These are phyloP conservation scores for Panus rudis DNA, from an alignment of 768 basidiomycete genomes.

Conservation along the genomic window DNA sequence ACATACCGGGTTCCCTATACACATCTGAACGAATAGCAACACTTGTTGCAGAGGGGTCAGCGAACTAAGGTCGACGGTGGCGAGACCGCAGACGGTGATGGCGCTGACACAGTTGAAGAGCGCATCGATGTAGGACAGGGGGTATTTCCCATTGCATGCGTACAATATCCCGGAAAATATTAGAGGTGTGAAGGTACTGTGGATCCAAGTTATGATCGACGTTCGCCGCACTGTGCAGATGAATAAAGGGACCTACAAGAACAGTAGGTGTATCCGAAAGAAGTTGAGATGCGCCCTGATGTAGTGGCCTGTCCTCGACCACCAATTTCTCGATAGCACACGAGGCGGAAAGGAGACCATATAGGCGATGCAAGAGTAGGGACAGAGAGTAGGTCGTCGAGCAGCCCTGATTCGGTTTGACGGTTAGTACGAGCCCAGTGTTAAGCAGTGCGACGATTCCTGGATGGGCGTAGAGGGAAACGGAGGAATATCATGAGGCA, in stretches of 20 bases:
- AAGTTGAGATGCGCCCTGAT: slow-evolving; percentile 34
- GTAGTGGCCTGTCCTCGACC: slow-evolving; percentile 14
- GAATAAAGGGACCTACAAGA: slow-evolving; percentile 27
- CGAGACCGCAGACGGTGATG: slow-evolving; percentile 73
- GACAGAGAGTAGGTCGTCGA: too few species aligned
- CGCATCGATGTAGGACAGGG: slow-evolving; percentile 68
- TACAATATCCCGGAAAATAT: slow-evolving; percentile 77
- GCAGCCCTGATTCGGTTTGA: too few species aligned
- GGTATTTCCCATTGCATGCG: slow-evolving; percentile 68
- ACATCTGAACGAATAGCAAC: slow-evolving; percentile 74
- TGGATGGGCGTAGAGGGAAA: too few species aligned
- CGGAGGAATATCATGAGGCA: too few species aligned
- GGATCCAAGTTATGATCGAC: slow-evolving; percentile 3
- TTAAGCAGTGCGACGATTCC: too few species aligned
- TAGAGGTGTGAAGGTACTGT: slow-evolving; percentile 71
- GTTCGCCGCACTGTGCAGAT: not conserved
- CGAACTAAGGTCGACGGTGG: slow-evolving; percentile 59
- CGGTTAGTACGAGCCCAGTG: too few species aligned
- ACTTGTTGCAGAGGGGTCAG: slow-evolving; percentile 67
- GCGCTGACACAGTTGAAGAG: slow-evolving; percentile 74
- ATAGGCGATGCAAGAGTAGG: too few species aligned
- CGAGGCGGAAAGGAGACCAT: too few species aligned
- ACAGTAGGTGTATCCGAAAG: slow-evolving; percentile 39
- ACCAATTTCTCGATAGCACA: too few species aligned
- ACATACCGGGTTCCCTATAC: slow-evolving; percentile 65